phyloP scores from a whole-genome alignment of 345 rosid species.

The Populus davidiana region DNA sequence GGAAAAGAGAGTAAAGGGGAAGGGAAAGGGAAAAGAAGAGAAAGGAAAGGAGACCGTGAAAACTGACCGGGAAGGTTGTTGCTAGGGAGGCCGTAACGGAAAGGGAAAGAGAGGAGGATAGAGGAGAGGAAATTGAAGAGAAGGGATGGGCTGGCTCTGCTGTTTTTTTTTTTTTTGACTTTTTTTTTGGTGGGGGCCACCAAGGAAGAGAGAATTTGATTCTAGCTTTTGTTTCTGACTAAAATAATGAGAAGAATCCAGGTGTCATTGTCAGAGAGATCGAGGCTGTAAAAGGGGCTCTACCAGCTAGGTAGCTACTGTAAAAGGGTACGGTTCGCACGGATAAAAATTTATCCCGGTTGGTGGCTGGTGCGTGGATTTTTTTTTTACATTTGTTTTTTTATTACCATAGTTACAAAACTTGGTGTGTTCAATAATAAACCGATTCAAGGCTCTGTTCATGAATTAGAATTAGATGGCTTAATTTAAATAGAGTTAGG shows the following conservation, averaged over 20 bases:
- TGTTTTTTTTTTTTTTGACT: background rate
- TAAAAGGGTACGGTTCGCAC: conserved; percentile 17
- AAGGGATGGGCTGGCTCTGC: too few relatives aligned
- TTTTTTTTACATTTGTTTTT: background rate
- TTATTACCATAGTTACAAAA: background rate
- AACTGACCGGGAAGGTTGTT: too few relatives aligned
- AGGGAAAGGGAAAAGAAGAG: background rate
- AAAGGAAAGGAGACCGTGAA: too few relatives aligned
- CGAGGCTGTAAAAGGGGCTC: background rate
- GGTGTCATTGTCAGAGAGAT: conserved; percentile 34
- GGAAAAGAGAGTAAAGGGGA: background rate
- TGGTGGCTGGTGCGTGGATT: background rate
- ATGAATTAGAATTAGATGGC: too few relatives aligned
- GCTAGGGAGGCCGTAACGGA: too few relatives aligned
- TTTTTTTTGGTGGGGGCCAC: conserved; percentile 12
- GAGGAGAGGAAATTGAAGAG: too few relatives aligned
- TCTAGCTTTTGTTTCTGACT: background rate
- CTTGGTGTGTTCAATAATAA: too few relatives aligned
- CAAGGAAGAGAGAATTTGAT: background rate
- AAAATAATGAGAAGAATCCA: conserved; percentile 16
- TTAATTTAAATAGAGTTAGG: too few relatives aligned
- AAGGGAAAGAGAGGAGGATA: too few relatives aligned
- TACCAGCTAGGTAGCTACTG: too few relatives aligned
- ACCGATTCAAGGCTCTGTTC: too few relatives aligned
- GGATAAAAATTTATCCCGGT: background rate